Conservation (phyloP, 805 yeast genomes). For the Monosporozyma servazzii region DNA sequence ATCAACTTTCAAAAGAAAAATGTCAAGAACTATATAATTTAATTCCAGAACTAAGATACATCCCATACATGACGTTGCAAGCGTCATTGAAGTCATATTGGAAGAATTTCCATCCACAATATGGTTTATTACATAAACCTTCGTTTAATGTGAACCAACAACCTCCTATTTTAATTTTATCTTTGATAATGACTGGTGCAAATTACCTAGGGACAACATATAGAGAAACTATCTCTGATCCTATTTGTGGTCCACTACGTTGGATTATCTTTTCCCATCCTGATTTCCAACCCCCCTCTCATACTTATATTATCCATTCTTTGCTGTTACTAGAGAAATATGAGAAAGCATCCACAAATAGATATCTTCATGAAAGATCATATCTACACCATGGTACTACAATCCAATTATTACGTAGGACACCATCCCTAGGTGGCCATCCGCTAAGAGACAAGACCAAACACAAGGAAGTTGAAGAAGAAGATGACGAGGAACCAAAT, state of each 20-base stretch:
- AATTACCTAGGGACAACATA: conserved; percentile 30
- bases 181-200: conserved; percentile 52
- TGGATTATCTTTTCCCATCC: conserved; percentile 61
- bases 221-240: conserved; percentile 21
- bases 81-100: conserved; percentile 35
- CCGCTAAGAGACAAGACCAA: conserved; percentile 31
- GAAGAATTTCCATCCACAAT: conserved; percentile 47
- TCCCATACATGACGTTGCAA: conserved; percentile 11
- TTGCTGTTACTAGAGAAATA: conserved; percentile 65
- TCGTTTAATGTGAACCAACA: conserved; percentile 41
- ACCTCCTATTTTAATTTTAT: conserved; percentile 42
- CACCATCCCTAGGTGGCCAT: conserved; percentile 68
- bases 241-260: conserved; percentile 44
- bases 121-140: conserved; percentile 39
- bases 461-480: background rate
- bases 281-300: conserved; percentile 69
- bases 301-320: conserved; percentile 68
- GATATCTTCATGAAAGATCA: conserved; percentile 70
- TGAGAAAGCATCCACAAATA: conserved; percentile 62
- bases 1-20: conserved; percentile 10
- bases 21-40: conserved; percentile 7
- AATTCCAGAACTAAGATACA: conserved; percentile 16
- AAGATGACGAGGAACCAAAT: conserved; percentile 6
- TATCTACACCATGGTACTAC: conserved; percentile 84
- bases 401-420: conserved; percentile 64